Base-by-base conservation (phyloP, 1,139 yeast genomes). In the Kurtzmaniella quercitrusa region DNA sequence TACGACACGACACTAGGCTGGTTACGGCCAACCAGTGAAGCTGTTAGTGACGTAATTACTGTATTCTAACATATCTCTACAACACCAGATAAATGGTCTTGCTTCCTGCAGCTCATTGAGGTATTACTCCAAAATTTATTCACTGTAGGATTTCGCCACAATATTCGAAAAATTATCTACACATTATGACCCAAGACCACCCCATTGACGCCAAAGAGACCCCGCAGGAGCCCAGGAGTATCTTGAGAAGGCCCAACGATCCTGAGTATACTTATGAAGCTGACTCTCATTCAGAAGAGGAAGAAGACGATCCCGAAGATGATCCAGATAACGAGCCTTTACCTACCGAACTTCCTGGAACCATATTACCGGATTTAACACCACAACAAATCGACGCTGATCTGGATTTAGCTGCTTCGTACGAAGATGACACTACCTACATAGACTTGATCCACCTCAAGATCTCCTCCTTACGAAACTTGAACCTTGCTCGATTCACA, bases 361-460 rank as follows among this genome's bases (percentile, higher is more conserved):
- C 77, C 1, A 67, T 80, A 3, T 64, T 83, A 4, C 84, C 83
- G 0, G 93, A 84, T 53, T 63, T 68, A 1, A 61, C 73, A 40
- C 79, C 51, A 58, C 68, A 70, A 46, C 62, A 60, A 44, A 72
- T 73, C 31, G 76, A 69, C n/a, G 72, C 76, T 1, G 77, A 73
- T 49, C 59, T 54, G 27, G 93, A 88, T 47, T 66, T 90, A 44
- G 78, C 95, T 0, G 70, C 69, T 3, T 90, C 79, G 34, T 63
- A 79, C 34, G 81, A 81, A 0, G 68, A 70, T 14, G 91, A 89
- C 51, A 68, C 82, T 0, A 85, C 80, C 34, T 80, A 76, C 42
- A 70, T 93, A 38, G 95, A 88, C 47, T 68, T 93, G 44, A 77
- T 90, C 34, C 98, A 93, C 61, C 65, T 88, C 56, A 88, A 88